phyloP scores from a whole-genome alignment of 345 rosid species.

The Dimocarpus longan region DNA sequence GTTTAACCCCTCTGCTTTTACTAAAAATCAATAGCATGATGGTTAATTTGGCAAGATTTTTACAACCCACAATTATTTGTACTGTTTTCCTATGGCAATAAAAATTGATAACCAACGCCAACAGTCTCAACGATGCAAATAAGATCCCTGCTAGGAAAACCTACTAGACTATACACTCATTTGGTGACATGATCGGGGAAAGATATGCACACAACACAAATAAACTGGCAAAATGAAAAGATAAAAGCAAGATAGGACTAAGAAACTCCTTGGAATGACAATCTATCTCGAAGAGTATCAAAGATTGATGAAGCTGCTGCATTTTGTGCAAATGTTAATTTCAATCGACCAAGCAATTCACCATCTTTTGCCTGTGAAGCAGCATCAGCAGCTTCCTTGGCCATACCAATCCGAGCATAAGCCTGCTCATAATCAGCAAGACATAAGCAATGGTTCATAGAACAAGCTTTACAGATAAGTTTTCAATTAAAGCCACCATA shows the following conservation, averaged over 20 bases:
- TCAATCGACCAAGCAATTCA: slow-evolving; percentile 85
- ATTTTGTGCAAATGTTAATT: slow-evolving; percentile 80
- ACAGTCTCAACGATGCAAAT: too few relatives aligned
- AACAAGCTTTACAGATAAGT: neutral
- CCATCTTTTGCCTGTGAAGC: slow-evolving; percentile 96
- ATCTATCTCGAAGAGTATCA: slow-evolving; percentile 74
- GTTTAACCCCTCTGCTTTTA: too few relatives aligned
- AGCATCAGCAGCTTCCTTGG: slow-evolving; percentile 97
- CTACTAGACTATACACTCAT: slow-evolving; percentile 12
- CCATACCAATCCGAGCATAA: slow-evolving; percentile 94
- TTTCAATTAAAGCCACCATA: neutral
- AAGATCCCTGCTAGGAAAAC: neutral
- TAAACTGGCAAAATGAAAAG: neutral
- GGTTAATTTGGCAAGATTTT: too few relatives aligned
- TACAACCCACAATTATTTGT: neutral
- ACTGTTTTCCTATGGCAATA: neutral
- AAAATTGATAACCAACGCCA: neutral
- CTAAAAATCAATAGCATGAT: too few relatives aligned
- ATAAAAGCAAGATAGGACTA: slow-evolving; percentile 20
- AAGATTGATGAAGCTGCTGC: slow-evolving; percentile 81
- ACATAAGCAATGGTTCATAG: slow-evolving; percentile 1
- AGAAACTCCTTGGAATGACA: slow-evolving; percentile 82
- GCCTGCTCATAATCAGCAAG: slow-evolving; percentile 48
- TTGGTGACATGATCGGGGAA: neutral
- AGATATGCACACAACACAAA: slow-evolving; percentile 14